Percentiles rank a stretch among this genome's conserved stretches.
phyloP scores from a whole-genome alignment of 108 stramenopile genomes.

The Fragilaria radians region DNA sequence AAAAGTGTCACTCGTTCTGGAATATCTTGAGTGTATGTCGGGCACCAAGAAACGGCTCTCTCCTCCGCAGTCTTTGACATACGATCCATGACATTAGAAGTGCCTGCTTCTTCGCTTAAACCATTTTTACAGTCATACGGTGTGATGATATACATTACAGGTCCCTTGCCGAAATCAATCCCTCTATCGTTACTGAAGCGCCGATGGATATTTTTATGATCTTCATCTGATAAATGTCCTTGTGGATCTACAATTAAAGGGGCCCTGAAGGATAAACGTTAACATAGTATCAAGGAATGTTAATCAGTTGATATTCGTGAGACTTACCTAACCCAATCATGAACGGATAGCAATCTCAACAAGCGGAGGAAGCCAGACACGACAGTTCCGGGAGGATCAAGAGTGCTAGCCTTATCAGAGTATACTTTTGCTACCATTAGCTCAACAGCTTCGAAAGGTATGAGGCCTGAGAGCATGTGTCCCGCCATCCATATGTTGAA shows the following conservation, averaged over 20 bases:
- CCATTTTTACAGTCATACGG: constrained; percentile 52
- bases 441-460: constrained; percentile 68
- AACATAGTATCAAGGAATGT: constrained; percentile 1
- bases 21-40: constrained; percentile 32
- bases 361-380: constrained; percentile 62
- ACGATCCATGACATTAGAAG: background rate
- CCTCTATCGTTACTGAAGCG: constrained; percentile 62
- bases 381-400: constrained; percentile 45
- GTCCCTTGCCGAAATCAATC: constrained; percentile 36
- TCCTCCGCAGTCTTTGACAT: background rate
- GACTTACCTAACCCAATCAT: constrained; percentile 71
- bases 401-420: constrained; percentile 38
- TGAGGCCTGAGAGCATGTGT: constrained; percentile 71
- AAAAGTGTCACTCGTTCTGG: constrained; percentile 69
- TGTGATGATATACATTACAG: constrained; percentile 78
- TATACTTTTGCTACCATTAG: constrained; percentile 77
- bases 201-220: constrained; percentile 41
- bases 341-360: constrained; percentile 48
- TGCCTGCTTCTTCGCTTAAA: constrained; percentile 13
- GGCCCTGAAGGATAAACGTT: constrained; percentile 25
- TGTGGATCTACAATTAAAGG: constrained; percentile 87
- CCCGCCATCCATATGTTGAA: constrained; percentile 66
- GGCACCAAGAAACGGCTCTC: constrained; percentile 33
- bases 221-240: constrained; percentile 47
- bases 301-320: background rate